A percentile compares a stretch with the other conserved stretches of the same genome.
phyloP scores from a whole-genome alignment of 257 asterid species.

The Rhazya stricta region DNA sequence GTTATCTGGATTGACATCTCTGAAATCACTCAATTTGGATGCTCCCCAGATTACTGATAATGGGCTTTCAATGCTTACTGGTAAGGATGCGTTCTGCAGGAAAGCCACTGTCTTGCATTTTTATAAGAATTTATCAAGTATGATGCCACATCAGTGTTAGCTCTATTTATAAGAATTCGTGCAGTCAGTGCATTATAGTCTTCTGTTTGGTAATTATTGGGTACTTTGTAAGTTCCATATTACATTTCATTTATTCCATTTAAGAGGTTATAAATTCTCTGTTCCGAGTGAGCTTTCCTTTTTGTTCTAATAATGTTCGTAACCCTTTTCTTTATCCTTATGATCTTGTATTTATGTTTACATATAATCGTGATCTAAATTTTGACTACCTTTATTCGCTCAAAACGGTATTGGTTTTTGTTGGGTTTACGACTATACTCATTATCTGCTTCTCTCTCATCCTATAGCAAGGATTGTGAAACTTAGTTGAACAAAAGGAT shows the following conservation, averaged over 20 bases:
- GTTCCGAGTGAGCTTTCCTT: too few species aligned
- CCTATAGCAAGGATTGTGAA: neutral
- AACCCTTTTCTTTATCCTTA: too few species aligned
- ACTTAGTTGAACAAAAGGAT: neutral
- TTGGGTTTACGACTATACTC: too few species aligned
- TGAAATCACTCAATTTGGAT: constrained; percentile 36
- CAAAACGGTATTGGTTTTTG: too few species aligned
- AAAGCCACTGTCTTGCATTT: neutral
- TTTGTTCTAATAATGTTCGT: too few species aligned
- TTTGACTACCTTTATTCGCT: neutral
- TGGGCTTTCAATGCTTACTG: constrained; percentile 28
- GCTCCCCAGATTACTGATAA: constrained; percentile 33
- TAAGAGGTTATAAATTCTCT: too few species aligned
- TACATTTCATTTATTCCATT: too few species aligned
- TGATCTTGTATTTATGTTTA: too few species aligned
- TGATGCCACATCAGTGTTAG: neutral
- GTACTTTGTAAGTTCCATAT: neutral
- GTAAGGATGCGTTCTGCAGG: constrained; percentile 12
- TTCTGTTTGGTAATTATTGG: neutral
- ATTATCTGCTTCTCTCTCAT: too few species aligned
- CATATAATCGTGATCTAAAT: neutral
- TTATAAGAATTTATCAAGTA: neutral
- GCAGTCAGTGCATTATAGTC: neutral
- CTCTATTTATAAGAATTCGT: neutral
- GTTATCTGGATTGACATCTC: constrained; percentile 28